A percentile compares a stretch with the other conserved stretches of the same genome.
phyloP scores from a whole-genome alignment of 1,139 yeast genomes.

The Debaryomycetaceae sp. region DNA sequence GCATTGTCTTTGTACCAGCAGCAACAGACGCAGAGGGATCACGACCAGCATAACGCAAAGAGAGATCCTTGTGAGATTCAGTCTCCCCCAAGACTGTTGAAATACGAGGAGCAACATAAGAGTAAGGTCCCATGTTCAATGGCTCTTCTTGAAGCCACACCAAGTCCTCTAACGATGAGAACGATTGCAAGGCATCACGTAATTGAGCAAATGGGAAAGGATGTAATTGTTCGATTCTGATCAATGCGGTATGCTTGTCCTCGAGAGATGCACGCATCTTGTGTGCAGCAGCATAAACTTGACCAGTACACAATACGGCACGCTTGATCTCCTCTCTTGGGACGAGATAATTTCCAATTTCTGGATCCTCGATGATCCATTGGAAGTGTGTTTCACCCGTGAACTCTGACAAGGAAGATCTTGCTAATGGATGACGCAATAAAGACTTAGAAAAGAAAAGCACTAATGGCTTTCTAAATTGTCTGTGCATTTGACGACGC shows the following conservation, averaged over 20 bases:
- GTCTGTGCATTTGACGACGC: slow-evolving; percentile 99
- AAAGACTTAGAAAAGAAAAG: slow-evolving; percentile 89
- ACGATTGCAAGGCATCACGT: slow-evolving; percentile 75
- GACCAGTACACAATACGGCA: slow-evolving; percentile 83
- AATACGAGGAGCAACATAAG: slow-evolving; percentile 78
- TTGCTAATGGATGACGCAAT: slow-evolving; percentile 96
- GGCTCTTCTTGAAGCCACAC: slow-evolving; percentile 99
- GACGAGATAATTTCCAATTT: slow-evolving; percentile 71
- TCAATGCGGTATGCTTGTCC: slow-evolving; percentile 80
- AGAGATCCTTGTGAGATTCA: slow-evolving; percentile 53
- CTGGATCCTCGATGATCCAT: slow-evolving; percentile 93
- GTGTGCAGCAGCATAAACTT: slow-evolving; percentile 88
- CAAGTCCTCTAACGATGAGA: slow-evolving; percentile 81
- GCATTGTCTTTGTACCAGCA: slow-evolving; percentile 92
- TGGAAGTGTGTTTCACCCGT: slow-evolving; percentile 89
- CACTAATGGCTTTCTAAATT: slow-evolving; percentile 93
- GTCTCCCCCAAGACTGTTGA: slow-evolving; percentile 73
- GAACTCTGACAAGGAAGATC: slow-evolving; percentile 79
- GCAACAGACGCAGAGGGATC: slow-evolving; percentile 98
- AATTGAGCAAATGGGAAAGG: slow-evolving; percentile 99
- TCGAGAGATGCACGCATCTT: slow-evolving; percentile 79
- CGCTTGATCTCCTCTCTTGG: slow-evolving; percentile 85
- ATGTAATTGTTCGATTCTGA: slow-evolving; percentile 91
- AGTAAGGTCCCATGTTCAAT: slow-evolving; percentile 92
- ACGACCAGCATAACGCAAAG: slow-evolving; percentile 91